phyloP scores from a whole-genome alignment of 2,329 filamentous ascomycete genomes.

The Anisogramma anomala region DNA sequence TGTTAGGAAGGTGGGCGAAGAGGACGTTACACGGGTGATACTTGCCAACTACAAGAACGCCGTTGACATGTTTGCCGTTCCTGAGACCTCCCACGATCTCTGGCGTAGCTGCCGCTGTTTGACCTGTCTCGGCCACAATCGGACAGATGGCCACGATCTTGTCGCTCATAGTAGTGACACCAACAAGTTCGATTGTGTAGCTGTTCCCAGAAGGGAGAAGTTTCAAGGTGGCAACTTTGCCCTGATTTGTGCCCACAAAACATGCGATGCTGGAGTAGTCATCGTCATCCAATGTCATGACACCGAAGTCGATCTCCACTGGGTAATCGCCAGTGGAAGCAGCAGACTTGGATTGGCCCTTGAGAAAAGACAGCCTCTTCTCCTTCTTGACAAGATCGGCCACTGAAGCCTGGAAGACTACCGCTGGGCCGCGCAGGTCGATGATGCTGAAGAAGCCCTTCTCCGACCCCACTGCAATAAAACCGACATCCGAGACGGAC shows the following conservation, averaged over 20 bases:
- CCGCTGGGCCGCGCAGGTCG: constrained; percentile 73
- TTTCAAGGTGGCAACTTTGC: constrained; percentile 82
- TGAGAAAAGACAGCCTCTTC: constrained; percentile 63
- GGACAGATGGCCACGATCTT: constrained; percentile 66
- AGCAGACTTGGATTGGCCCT: constrained; percentile 37
- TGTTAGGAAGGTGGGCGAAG: constrained; percentile 18
- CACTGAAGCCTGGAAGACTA: constrained; percentile 67
- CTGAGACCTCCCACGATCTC: constrained; percentile 64
- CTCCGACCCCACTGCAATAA: constrained; percentile 78
- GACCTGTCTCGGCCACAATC: constrained; percentile 67
- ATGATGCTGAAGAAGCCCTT: constrained; percentile 70
- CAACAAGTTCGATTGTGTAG: constrained; percentile 63
- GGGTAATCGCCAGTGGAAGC: constrained; percentile 57
- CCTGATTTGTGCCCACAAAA: constrained; percentile 78
- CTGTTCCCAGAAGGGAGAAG: constrained; percentile 63
- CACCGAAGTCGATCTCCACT: constrained; percentile 76
- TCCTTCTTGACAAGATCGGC: constrained; percentile 65
- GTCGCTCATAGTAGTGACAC: constrained; percentile 55
- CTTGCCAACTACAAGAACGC: constrained; percentile 64
- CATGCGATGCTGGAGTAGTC: constrained; percentile 89
- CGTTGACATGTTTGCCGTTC: constrained; percentile 63
- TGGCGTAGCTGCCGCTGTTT: constrained; percentile 64
- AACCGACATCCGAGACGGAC: constrained; percentile 84
- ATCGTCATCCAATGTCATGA: constrained; percentile 88
- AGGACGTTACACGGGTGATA: no score